A percentile compares a stretch with the other conserved stretches of the same genome.
These are phyloP conservation scores for Penicillium sp. DNA, from an alignment of 2,329 filamentous ascomycete genomes.

Conservation along the genomic window DNA sequence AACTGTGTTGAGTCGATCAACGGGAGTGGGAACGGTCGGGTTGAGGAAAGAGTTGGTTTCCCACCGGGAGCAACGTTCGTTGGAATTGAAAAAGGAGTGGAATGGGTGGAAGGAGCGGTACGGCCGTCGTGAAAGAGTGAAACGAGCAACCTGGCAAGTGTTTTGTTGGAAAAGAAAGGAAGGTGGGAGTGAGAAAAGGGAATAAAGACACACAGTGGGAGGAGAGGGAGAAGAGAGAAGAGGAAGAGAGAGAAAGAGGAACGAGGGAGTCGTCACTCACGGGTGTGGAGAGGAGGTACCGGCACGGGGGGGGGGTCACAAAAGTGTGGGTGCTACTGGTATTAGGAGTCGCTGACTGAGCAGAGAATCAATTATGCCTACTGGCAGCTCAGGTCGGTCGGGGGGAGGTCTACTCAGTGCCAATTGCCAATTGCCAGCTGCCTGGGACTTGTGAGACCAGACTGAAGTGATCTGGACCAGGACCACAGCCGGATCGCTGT, in stretches of 20 bases:
- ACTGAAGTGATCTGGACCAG: too few relatives aligned
- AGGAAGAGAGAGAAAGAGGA: conserved; percentile 6
- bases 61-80: conserved; percentile 18
- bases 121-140: conserved; percentile 49
- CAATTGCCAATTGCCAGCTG: too few relatives aligned
- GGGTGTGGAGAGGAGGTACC: background rate
- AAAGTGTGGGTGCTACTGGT: background rate
- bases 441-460: too few relatives aligned
- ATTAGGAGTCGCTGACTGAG: conserved; percentile 24
- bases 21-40: conserved; percentile 12
- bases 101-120: conserved; percentile 29
- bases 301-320: conserved; percentile 9
- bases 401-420: too few relatives aligned
- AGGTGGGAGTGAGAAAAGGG: conserved; percentile 22
- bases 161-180: conserved; percentile 29
- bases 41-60: conserved; percentile 6
- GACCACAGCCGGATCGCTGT: too few relatives aligned
- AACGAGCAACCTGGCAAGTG: conserved; percentile 38
- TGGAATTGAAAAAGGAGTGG: conserved; percentile 29
- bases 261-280: too few relatives aligned
- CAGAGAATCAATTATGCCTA: background rate
- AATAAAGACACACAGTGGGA: conserved; percentile 14
- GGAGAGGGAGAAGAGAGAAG: conserved; percentile 19
- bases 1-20: conserved; percentile 23
- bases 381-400: too few relatives aligned